Evolutionary conservation across 257 asterid species (phyloP), one percentile per base, ranked within the genome.

Genomic region (Gentiana straminea): DNA sequence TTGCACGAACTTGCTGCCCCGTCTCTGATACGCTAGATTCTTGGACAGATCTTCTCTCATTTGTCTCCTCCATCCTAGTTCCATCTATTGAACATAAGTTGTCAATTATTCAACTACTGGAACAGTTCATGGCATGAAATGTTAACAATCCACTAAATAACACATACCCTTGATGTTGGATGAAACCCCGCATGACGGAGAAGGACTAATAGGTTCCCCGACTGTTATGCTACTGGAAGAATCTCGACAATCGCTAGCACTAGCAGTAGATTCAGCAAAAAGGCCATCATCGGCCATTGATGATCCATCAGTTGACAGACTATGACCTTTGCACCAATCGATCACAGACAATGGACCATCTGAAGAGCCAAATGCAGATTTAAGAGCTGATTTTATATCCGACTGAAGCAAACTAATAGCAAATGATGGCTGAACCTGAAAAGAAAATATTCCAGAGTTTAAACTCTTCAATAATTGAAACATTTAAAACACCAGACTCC

Each of bases 281-380:
- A 80, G 75, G 52, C 93, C 97, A 61, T 92, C 97, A 36, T 81
- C 78, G 13, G 71, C 37, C 63, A 75, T 72, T 67, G 90, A 94
- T 32, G 79, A 68, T 41, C 46, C 46, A 70, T 91, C 98, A 75
- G 41, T 61, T 74, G 86, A 78, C 65, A 77, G 81, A 79, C 76
- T 75, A 66, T 93, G 91, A 59, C 99, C 97, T 82, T 81, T 92
- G 73, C 97, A 92, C 97, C 97, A 92, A 78, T 92, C 97, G 35
- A 67, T 81, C 50, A 92, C 88, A 57, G 94, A 76, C 35, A 92
- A 72, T 52, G 99, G 99, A 67, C 99, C 99, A 70, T 92, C 99
- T 71, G 79, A 77, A 68, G 77, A 77, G 73, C 86, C 76, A 69
- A 92, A 92, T 69, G 99, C 99, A 79, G 95, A 78, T 74, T 80